Evolutionary conservation across 1,139 yeast species (phyloP).

Genomic region (Casaregolazyma lundiana): DNA sequence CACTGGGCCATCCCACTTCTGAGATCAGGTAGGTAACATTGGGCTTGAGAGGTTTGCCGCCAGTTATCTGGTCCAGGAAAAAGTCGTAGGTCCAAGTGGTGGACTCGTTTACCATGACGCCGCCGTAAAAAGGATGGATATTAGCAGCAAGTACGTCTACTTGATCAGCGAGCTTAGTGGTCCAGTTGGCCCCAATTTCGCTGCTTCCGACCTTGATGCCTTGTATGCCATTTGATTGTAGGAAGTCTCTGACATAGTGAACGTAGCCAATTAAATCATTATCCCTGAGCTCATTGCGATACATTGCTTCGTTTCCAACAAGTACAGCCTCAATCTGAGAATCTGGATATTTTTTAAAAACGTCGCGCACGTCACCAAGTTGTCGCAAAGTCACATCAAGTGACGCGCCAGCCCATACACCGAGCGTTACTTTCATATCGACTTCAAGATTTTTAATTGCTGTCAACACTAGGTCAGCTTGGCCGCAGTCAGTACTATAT

Average conservation of each 20-base stretch:
- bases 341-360: conserved; percentile 45
- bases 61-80: conserved; percentile 40
- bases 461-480: conserved; percentile 48
- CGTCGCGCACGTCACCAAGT: conserved; percentile 36
- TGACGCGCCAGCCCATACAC: conserved; percentile 56
- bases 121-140: conserved; percentile 67
- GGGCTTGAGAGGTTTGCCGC: conserved; percentile 26
- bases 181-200: conserved; percentile 47
- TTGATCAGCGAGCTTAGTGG: conserved; percentile 31
- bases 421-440: conserved; percentile 56
- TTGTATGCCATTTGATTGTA: conserved; percentile 30
- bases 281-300: conserved; percentile 46
- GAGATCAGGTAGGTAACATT: conserved; percentile 41
- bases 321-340: conserved; percentile 47
- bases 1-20: conserved; percentile 71
- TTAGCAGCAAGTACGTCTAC: conserved; percentile 61
- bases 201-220: conserved; percentile 52
- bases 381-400: conserved; percentile 42
- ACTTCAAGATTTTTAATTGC: conserved; percentile 49
- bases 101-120: conserved; percentile 47
- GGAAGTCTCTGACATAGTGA: conserved; percentile 39
- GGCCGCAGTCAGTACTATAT: conserved; percentile 63
- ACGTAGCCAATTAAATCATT: conserved; percentile 42
- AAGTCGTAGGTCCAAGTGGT: conserved; percentile 52
- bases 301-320: conserved; percentile 62